These are phyloP conservation scores for Cladophialophora yegresii DNA, from an alignment of 2,329 filamentous ascomycete genomes.

Conservation along the genomic window DNA sequence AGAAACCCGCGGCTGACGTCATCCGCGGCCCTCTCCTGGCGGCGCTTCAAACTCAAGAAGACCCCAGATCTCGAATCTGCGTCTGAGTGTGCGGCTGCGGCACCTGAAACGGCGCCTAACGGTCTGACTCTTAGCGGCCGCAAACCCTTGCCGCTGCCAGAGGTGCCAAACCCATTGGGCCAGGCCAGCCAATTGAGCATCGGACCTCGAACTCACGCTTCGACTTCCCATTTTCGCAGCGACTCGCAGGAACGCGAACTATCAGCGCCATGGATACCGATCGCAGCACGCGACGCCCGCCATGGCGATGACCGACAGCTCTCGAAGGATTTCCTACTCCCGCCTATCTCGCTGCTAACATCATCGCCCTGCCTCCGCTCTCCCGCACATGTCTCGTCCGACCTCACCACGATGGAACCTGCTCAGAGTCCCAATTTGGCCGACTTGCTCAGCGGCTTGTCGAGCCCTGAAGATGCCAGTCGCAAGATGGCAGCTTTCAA, in stretches of 20 bases:
- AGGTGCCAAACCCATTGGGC: slow-evolving; percentile 7
- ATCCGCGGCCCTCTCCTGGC: slow-evolving; percentile 16
- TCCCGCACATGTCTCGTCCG: slow-evolving; percentile 19
- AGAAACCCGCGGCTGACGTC: slow-evolving; percentile 25
- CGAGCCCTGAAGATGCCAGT: slow-evolving; percentile 76
- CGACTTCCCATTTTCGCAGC: slow-evolving; percentile 2
- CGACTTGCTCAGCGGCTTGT: slow-evolving; percentile 61
- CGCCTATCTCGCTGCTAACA: slow-evolving; percentile 22
- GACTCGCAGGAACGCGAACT: slow-evolving; percentile 7
- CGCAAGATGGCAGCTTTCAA: slow-evolving; percentile 99
- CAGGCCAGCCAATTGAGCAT: slow-evolving; percentile 15
- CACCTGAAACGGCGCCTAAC: slow-evolving; percentile 7
- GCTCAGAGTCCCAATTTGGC: slow-evolving; percentile 49
- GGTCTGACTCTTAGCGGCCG: not conserved
- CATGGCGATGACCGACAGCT: slow-evolving; percentile 22
- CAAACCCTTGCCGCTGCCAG: not conserved
- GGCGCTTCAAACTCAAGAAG: not conserved
- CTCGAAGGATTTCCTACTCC: slow-evolving; percentile 9
- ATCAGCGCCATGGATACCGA: slow-evolving; percentile 3
- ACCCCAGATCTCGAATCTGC: slow-evolving; percentile 1
- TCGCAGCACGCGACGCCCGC: slow-evolving; percentile 6
- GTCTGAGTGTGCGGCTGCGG: slow-evolving; percentile 1
- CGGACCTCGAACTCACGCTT: slow-evolving; percentile 15
- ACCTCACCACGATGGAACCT: slow-evolving; percentile 28
- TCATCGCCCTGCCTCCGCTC: slow-evolving; percentile 3